These are phyloP conservation scores for Aegilops bicornis DNA, from an alignment of 176 grass and related monocot genomes.

Conservation along the genomic window DNA sequence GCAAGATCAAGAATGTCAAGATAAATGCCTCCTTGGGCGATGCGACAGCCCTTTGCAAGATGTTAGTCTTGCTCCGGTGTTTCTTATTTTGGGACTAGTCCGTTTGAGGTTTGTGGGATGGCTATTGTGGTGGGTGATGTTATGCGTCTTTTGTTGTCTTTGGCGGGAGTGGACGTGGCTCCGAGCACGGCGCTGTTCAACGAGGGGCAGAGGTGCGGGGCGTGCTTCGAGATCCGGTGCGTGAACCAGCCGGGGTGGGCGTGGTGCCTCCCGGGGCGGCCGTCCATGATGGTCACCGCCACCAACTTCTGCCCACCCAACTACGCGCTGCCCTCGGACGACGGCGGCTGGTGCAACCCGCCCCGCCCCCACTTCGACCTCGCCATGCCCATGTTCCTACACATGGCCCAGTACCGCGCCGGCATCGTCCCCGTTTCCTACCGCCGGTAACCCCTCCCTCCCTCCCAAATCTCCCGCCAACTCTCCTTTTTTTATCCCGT, in stretches of 20 bases:
- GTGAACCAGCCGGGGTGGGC: slow-evolving; percentile 50
- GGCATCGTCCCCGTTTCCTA: slow-evolving; percentile 88
- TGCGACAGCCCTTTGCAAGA: too few species aligned
- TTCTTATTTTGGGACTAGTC: too few species aligned
- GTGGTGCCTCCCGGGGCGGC: slow-evolving; percentile 52
- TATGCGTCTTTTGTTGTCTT: too few species aligned
- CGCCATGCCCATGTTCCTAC: slow-evolving; percentile 90
- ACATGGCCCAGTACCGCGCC: slow-evolving; percentile 81
- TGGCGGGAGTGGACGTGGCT: too few species aligned
- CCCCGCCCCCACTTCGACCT: slow-evolving; percentile 83
- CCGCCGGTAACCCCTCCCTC: slow-evolving; percentile 81
- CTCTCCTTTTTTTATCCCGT: fast-evolving
- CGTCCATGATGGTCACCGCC: slow-evolving; percentile 66
- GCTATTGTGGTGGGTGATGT: too few species aligned
- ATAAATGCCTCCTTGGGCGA: too few species aligned
- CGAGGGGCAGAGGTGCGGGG: slow-evolving; percentile 57
- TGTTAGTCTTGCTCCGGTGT: too few species aligned
- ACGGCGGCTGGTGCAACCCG: slow-evolving; percentile 96
- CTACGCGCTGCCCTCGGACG: slow-evolving; percentile 67
- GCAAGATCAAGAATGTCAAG: too few species aligned
- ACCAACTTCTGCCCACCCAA: slow-evolving; percentile 97
- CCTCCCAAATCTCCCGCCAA: neutral
- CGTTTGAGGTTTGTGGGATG: too few species aligned
- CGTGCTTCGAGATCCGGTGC: slow-evolving; percentile 89
- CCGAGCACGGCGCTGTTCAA: slow-evolving; percentile 94